Evolutionary conservation across 441 rosid species (phyloP).

Genomic region (Biscutella auriculata): DNA sequence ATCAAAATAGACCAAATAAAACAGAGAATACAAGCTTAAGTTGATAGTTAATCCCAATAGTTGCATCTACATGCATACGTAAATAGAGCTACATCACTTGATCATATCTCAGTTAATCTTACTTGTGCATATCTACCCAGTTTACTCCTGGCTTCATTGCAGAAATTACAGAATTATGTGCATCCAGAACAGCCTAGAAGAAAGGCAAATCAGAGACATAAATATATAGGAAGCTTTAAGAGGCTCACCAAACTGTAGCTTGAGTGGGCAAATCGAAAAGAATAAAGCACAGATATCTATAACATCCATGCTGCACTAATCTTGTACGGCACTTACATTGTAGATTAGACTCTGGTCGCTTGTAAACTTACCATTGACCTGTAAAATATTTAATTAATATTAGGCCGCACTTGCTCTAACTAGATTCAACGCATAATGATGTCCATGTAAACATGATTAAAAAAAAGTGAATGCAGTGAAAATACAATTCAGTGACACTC

Average conservation of each 20-base stretch:
- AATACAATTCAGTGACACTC: not conserved
- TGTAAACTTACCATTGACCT: constrained; percentile 95
- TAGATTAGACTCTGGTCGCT: constrained; percentile 73
- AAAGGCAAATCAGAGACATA: constrained; percentile 9
- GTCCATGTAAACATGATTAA: not conserved
- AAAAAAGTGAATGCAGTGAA: not conserved
- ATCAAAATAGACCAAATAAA: not conserved
- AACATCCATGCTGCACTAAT: not conserved
- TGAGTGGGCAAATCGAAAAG: not conserved
- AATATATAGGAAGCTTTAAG: constrained; percentile 1
- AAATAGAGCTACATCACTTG: constrained; percentile 1
- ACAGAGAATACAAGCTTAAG: not conserved
- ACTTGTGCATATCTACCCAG: constrained; percentile 98
- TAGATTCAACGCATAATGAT: not conserved
- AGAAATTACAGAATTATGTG: constrained; percentile 76
- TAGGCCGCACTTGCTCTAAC: not conserved
- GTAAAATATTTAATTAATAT: constrained; percentile 16
- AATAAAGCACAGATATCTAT: not conserved
- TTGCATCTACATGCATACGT: constrained; percentile 2
- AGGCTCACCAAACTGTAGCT: not conserved
- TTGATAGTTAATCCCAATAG: not conserved
- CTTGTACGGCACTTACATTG: constrained; percentile 45
- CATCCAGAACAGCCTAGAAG: constrained; percentile 72
- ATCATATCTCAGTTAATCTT: constrained; percentile 25
- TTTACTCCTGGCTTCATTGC: constrained; percentile 79